Evolutionary conservation across 2,329 filamentous ascomycete species (phyloP).

Genomic region (Nigrospora sphaerica): DNA sequence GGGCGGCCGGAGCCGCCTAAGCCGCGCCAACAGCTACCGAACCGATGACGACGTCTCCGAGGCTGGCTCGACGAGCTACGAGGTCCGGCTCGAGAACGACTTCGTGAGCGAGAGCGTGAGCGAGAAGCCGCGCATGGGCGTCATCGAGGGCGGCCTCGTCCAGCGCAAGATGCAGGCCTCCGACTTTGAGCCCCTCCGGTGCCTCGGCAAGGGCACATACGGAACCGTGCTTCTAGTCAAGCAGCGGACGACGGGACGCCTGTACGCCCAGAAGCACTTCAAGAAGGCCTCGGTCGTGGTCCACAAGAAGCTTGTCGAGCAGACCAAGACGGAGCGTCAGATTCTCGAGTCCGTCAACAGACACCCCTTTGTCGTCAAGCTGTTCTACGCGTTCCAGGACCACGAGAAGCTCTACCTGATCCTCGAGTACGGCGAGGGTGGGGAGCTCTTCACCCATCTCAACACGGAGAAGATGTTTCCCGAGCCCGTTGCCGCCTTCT

Average conservation of each 20-base stretch:
- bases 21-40: constrained; percentile 46
- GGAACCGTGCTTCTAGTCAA: constrained; percentile 92
- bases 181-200: constrained; percentile 86
- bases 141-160: constrained; percentile 46
- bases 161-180: constrained; percentile 79
- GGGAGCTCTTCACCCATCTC: constrained; percentile 94
- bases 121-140: constrained; percentile 26
- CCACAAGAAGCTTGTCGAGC: constrained; percentile 91
- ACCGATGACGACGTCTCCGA: constrained; percentile 66
- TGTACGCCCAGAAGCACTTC: constrained; percentile 98
- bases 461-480: constrained; percentile 92
- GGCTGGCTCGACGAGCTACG: constrained; percentile 65
- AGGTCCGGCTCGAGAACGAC: constrained; percentile 77
- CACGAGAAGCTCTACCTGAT: constrained; percentile 97
- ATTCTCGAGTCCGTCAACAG: constrained; percentile 94
- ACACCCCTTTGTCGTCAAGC: constrained; percentile 95
- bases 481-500: constrained; percentile 84
- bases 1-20: constrained; percentile 39
- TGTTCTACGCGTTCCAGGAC: constrained; percentile 98
- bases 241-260: constrained; percentile 75
- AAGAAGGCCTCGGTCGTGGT: constrained; percentile 94
- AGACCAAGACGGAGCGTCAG: constrained; percentile 92
- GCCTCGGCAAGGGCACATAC: constrained; percentile 92
- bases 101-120: constrained; percentile 65
- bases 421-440: constrained; percentile 93